A percentile compares a stretch with the other conserved stretches of the same genome.
Evolutionary conservation across 768 basidiomycete species (phyloP).

Genomic region (Collybia sordida): DNA sequence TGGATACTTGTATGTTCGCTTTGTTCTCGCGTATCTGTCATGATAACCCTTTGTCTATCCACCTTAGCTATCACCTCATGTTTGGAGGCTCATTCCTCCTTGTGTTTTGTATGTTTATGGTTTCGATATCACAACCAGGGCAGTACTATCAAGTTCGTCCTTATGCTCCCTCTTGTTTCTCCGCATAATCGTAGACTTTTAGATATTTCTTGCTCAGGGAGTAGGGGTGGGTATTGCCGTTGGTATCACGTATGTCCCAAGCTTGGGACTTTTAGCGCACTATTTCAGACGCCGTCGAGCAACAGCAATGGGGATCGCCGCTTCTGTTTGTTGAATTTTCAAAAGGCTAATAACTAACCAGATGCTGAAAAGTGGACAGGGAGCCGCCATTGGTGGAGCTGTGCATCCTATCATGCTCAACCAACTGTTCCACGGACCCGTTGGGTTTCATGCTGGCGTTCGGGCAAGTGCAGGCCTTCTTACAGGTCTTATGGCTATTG

Average conservation of each 20-base stretch:
- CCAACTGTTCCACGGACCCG: conserved; percentile 33
- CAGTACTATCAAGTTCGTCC: conserved; percentile 3
- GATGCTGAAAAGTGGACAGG: neutral
- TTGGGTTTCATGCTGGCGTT: conserved; percentile 49
- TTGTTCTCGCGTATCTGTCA: neutral
- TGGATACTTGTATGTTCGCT: conserved; percentile 45
- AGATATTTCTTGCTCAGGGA: conserved; percentile 49
- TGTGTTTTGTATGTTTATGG: conserved; percentile 26
- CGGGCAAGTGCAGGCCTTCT: conserved; percentile 39
- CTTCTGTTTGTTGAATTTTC: conserved; percentile 24
- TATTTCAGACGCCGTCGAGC: conserved; percentile 42
- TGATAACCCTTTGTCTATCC: neutral
- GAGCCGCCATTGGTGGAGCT: conserved; percentile 23
- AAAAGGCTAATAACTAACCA: neutral
- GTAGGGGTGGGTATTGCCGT: conserved; percentile 44
- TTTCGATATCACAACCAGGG: conserved; percentile 1
- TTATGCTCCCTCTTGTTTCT: no score
- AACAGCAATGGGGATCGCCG: conserved; percentile 45
- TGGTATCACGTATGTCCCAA: conserved; percentile 44
- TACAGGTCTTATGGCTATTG: conserved; percentile 24
- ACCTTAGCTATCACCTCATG: conserved; percentile 39
- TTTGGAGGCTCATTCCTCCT: conserved; percentile 45
- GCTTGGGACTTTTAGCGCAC: conserved; percentile 42
- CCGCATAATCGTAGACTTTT: no score
- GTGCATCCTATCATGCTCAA: conserved; percentile 55